Evolutionary conservation across 768 basidiomycete species (phyloP), one percentile per base, ranked within the genome.

Genomic region (Cyclocybe aegerita): DNA sequence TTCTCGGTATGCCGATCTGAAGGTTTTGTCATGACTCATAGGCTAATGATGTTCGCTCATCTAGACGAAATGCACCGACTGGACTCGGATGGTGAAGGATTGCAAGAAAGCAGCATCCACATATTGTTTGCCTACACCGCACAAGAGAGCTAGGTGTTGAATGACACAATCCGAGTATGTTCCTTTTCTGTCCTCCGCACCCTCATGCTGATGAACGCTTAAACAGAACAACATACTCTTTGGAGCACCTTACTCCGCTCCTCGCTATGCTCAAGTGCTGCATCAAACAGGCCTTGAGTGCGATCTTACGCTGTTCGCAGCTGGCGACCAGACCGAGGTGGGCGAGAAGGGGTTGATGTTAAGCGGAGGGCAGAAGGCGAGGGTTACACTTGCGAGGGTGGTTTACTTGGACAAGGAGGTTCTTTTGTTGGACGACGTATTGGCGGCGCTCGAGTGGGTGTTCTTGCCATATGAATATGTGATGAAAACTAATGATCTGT

Each of bases 121-220:
- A 23, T 2, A 2, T 23, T 4, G 23, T 23, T 23, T 4, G 82
- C 87, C 3, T 90, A 88, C 62, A 85, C 86, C 4, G 83, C 85
- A 1, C 90, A 92, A 63, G 87, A 90, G 62, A 81, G 85, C 1
- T 93, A 88, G 88, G 82, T 90, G 9, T 77, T 84, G 64, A 90
- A 88, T 53, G 87, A 85, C 56, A 88, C 86, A 0, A 85, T 88
- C 50, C 73, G 67, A 62, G 85, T 82, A 14, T 17, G 56, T 51
- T 32, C 35, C 14, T 39, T 8, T 12, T 30, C 35, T 34, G 9
- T 11, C 41, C 10, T 35, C 40, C 23, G 15, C 17, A 31, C 12
- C 37, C 15, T 38, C 14, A 44, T 36, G 14, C 12, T 23, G 30
- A 33, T 23, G 23, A 29, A 23, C 33, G 4, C 15, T 23, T 23